These are phyloP conservation scores for Cutaneotrichosporon curvatum DNA, from an alignment of 1,284 basidiomycete species.

Conservation along the genomic window DNA sequence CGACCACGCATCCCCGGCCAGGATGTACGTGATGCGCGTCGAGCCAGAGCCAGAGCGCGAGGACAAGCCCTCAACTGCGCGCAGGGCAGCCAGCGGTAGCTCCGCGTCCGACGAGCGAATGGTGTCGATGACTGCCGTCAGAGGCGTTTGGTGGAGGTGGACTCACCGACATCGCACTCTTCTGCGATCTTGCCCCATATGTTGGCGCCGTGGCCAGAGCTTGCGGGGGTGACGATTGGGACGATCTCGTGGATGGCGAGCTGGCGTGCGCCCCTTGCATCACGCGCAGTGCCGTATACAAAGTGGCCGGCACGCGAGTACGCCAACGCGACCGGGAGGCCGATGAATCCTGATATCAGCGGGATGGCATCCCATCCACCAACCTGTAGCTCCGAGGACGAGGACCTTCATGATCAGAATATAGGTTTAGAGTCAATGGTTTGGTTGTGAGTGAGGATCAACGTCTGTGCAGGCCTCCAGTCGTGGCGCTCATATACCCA, in stretches of 20 bases:
- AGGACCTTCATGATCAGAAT: conserved; percentile 38
- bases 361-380: neutral
- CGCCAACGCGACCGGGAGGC: conserved; percentile 50
- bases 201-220: conserved; percentile 32
- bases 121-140: conserved; percentile 40
- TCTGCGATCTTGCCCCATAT: conserved; percentile 48
- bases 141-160: neutral
- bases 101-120: conserved; percentile 37
- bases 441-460: neutral
- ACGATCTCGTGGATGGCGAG: conserved; percentile 53
- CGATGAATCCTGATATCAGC: conserved; percentile 48
- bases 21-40: conserved; percentile 52
- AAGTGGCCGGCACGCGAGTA: conserved; percentile 53
- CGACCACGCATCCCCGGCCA: conserved; percentile 52
- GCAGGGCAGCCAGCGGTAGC: conserved; percentile 36
- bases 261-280: conserved; percentile 41
- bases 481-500: too few species aligned
- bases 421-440: neutral
- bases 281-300: conserved; percentile 52
- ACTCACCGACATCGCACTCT: conserved; percentile 51
- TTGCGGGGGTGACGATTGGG: conserved; percentile 49
- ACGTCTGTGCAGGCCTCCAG: too few species aligned
- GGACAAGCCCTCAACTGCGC: conserved; percentile 23
- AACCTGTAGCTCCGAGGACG: conserved; percentile 44
- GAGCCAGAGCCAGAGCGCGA: conserved; percentile 11